A percentile compares a stretch with the other conserved stretches of the same genome.
These are phyloP conservation scores for Nyssa sinensis DNA, from an alignment of 148 eudicot species.

Conservation along the genomic window DNA sequence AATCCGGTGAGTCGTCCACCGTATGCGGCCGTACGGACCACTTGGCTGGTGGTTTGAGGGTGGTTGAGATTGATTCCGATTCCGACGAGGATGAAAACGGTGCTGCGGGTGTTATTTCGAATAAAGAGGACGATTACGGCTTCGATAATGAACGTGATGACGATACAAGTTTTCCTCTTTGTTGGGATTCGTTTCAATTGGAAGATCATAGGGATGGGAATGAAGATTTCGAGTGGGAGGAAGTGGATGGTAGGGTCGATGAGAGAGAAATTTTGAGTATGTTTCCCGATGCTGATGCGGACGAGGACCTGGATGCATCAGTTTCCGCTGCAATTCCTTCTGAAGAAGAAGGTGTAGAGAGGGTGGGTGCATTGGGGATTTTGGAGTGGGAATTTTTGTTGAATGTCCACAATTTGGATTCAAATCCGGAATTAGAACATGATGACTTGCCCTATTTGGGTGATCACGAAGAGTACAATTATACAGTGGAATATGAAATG, in stretches of 20 bases:
- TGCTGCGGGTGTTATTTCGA: conserved; percentile 23
- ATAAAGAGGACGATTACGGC: conserved; percentile 29
- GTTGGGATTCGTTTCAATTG: conserved; percentile 48
- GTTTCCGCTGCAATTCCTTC: conserved; percentile 24
- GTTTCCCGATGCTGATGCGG: conserved; percentile 32
- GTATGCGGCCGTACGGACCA: not conserved
- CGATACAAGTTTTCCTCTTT: conserved; percentile 28
- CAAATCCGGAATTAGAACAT: conserved; percentile 21
- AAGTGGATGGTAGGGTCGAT: conserved; percentile 48
- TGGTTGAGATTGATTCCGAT: conserved; percentile 35
- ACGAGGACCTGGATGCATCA: conserved; percentile 32
- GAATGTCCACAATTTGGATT: conserved; percentile 28
- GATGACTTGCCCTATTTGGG: conserved; percentile 19
- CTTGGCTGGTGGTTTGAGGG: conserved; percentile 30
- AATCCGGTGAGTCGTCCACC: conserved; percentile 23
- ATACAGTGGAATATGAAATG: conserved; percentile 47
- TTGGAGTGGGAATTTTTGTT: conserved; percentile 50
- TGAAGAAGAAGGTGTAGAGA: conserved; percentile 30
- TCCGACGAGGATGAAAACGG: conserved; percentile 29
- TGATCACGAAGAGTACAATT: conserved; percentile 37
- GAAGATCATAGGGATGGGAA: conserved; percentile 31
- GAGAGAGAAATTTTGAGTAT: conserved; percentile 44
- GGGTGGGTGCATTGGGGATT: conserved; percentile 26
- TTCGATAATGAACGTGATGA: conserved; percentile 30
- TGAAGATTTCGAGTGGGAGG: conserved; percentile 74